phyloP scores from a whole-genome alignment of 129 eudicot genomes.

The Tanacetum coccineum region DNA sequence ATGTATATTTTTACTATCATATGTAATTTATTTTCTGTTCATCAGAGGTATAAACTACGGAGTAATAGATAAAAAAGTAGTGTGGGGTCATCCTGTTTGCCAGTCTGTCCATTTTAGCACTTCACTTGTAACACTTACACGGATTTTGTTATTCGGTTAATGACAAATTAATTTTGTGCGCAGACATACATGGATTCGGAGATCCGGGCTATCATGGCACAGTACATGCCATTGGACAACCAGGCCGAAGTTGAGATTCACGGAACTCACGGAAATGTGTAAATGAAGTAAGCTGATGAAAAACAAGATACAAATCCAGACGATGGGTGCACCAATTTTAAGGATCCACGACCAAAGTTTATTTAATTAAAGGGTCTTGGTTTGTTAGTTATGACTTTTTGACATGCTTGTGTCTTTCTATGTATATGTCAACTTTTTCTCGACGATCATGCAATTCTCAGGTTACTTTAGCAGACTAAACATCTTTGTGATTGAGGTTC shows the following conservation, averaged over 20 bases:
- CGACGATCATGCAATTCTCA: constrained; percentile 5
- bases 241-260: constrained; percentile 74
- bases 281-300: constrained; percentile 11
- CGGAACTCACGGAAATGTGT: constrained; percentile 47
- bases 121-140: neutral
- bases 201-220: constrained; percentile 98
- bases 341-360: constrained; percentile 21
- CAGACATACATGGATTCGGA: constrained; percentile 96
- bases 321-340: constrained; percentile 6
- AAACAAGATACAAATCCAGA: constrained; percentile 11
- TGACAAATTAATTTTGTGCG: constrained; percentile 16
- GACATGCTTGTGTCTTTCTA: constrained; percentile 18
- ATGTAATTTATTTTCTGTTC: no score
- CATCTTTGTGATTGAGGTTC: constrained; percentile 21
- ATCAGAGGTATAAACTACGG: no score
- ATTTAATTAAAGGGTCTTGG: constrained; percentile 12
- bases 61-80: no score
- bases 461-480: constrained; percentile 10
- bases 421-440: constrained; percentile 29
- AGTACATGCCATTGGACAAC: constrained; percentile 96
- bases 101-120: neutral
- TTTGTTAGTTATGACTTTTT: constrained; percentile 8
- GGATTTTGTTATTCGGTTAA: neutral
- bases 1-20: no score
- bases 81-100: no score